Percentiles rank a stretch among this genome's conserved stretches.
These are phyloP conservation scores for Boletellus sp. DNA, from an alignment of 768 basidiomycete genomes.

Conservation along the genomic window DNA sequence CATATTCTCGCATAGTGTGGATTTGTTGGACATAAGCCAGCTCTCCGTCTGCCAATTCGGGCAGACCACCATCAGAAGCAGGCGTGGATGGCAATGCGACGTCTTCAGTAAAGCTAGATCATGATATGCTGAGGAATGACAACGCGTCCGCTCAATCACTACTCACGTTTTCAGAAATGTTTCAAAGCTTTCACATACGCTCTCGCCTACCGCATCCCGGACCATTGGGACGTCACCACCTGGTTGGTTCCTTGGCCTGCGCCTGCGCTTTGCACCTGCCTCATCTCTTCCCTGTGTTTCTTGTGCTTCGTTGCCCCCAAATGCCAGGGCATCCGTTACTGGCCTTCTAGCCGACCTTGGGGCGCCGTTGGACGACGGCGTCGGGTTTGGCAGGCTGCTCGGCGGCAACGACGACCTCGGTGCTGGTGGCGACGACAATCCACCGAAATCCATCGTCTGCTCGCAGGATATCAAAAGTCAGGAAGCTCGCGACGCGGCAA, in stretches of 20 bases:
- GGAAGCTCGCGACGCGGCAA: conserved; percentile 24
- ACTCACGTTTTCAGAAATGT: conserved; percentile 87
- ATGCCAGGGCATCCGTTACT: conserved; percentile 49
- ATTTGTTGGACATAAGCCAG: conserved; percentile 90
- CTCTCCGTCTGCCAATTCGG: conserved; percentile 55
- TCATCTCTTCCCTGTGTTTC: conserved; percentile 40
- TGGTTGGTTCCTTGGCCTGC: conserved; percentile 38
- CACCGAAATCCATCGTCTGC: conserved; percentile 51
- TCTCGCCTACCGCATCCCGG: conserved; percentile 92
- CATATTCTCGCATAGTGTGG: conserved; percentile 91
- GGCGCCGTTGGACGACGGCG: conserved; percentile 35
- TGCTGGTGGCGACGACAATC: conserved; percentile 54
- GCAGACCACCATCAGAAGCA: conserved; percentile 63
- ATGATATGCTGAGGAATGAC: background rate
- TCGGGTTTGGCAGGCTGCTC: conserved; percentile 43
- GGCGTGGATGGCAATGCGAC: conserved; percentile 78
- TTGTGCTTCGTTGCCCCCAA: conserved; percentile 50
- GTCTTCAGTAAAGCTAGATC: conserved; percentile 74
- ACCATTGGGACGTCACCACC: conserved; percentile 80
- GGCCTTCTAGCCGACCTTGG: conserved; percentile 36
- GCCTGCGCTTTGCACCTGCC: conserved; percentile 42
- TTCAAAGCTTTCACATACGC: conserved; percentile 88
- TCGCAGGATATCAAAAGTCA: conserved; percentile 3
- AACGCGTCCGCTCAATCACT: background rate
- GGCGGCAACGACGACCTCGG: conserved; percentile 51